phyloP scores from a whole-genome alignment of 139 green algal species.

The Chlamydomonas schloesseri region DNA sequence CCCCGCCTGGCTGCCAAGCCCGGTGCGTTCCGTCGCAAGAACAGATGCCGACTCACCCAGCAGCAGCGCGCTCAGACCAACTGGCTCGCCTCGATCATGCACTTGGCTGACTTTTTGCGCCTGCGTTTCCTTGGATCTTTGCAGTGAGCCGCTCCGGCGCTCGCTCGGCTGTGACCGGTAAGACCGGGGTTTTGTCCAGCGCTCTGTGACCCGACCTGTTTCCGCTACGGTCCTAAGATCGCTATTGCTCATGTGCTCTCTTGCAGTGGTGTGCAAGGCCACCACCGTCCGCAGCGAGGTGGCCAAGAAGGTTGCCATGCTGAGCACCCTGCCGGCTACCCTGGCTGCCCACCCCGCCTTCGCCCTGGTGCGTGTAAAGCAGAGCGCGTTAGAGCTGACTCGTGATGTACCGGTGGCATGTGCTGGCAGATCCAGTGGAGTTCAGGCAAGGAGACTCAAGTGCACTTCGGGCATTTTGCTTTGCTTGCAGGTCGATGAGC shows the following conservation, averaged over 20 bases:
- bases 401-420: no score
- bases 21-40: neutral
- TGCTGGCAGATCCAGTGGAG: neutral
- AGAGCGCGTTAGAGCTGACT: no score
- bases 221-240: neutral
- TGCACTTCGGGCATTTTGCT: neutral
- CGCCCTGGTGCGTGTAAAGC: constrained; percentile 73
- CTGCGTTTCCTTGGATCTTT: no score
- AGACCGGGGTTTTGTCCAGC: neutral
- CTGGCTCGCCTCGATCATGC: no score
- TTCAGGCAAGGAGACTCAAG: neutral
- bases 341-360: constrained; percentile 68
- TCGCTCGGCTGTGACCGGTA: constrained; percentile 28
- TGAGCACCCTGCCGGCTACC: constrained; percentile 53
- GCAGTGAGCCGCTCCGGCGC: constrained; percentile 42
- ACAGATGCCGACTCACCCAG: neutral
- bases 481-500: constrained; percentile 76
- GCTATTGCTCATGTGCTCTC: neutral
- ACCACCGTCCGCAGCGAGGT: constrained; percentile 19
- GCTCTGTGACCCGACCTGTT: neutral
- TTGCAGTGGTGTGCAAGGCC: constrained; percentile 62
- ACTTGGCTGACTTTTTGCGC: neutral
- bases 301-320: constrained; percentile 60
- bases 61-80: neutral
- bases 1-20: constrained; percentile 43